These are phyloP conservation scores for Prunus mongolica DNA, from an alignment of 306 rosid species.

Conservation along the genomic window DNA sequence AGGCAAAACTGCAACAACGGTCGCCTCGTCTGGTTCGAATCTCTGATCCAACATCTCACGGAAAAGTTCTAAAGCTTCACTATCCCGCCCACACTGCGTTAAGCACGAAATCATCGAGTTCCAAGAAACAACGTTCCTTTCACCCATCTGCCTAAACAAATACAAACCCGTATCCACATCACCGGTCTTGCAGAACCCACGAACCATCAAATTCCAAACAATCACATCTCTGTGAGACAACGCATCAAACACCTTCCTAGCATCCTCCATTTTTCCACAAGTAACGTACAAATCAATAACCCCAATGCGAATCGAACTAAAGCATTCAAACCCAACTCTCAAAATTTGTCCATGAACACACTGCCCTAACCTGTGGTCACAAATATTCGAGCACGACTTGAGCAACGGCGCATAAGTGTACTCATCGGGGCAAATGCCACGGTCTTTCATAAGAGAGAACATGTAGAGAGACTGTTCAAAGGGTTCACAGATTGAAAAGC, in stretches of 20 bases:
- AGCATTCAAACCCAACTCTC: slow-evolving; percentile 39
- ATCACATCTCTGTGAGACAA: slow-evolving; percentile 49
- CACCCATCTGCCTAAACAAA: slow-evolving; percentile 58
- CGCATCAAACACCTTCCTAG: slow-evolving; percentile 57
- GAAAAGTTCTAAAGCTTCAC: slow-evolving; percentile 53
- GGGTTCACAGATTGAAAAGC: slow-evolving; percentile 55
- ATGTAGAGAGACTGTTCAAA: slow-evolving; percentile 39
- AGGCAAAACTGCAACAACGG: slow-evolving; percentile 64
- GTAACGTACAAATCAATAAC: slow-evolving; percentile 41
- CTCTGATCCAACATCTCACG: slow-evolving; percentile 48
- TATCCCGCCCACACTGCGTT: slow-evolving; percentile 35
- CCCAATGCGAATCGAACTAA: slow-evolving; percentile 48
- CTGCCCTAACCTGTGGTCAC: slow-evolving; percentile 38
- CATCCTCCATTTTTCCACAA: slow-evolving; percentile 50
- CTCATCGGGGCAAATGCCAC: slow-evolving; percentile 41
- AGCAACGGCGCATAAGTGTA: slow-evolving; percentile 66
- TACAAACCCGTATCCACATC: slow-evolving; percentile 41
- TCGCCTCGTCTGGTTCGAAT: slow-evolving; percentile 67
- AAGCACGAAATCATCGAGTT: slow-evolving; percentile 67
- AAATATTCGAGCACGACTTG: slow-evolving; percentile 51
- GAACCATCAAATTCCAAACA: slow-evolving; percentile 75
- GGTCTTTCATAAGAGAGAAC: slow-evolving; percentile 46
- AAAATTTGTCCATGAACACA: slow-evolving; percentile 40
- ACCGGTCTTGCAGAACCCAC: slow-evolving; percentile 62
- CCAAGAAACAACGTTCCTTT: slow-evolving; percentile 66